phyloP scores from a whole-genome alignment of 306 rosid genomes.

The Rosa lucieae region DNA sequence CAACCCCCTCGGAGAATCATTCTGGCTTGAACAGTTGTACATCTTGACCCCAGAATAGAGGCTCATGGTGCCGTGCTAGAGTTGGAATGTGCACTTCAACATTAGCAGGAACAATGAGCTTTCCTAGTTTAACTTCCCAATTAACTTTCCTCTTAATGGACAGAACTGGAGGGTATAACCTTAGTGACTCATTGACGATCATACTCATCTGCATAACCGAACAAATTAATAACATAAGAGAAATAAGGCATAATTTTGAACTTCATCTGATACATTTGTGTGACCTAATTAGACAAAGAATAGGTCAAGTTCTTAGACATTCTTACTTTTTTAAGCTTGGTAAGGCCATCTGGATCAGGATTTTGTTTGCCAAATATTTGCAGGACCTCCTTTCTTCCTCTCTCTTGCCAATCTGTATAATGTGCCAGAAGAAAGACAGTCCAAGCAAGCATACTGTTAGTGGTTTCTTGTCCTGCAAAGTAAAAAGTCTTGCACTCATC shows the following conservation, averaged over 20 bases:
- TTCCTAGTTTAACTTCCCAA: slow-evolving; percentile 23
- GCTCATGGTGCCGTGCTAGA: slow-evolving; percentile 25
- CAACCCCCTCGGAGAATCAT: slow-evolving; percentile 26
- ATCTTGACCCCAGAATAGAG: slow-evolving; percentile 32
- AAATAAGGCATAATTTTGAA: not conserved
- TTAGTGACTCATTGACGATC: slow-evolving; percentile 28
- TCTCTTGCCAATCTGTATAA: slow-evolving; percentile 34
- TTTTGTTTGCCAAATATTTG: slow-evolving; percentile 18
- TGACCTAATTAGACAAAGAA: not conserved
- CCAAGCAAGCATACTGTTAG: slow-evolving; percentile 25
- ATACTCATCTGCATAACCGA: slow-evolving; percentile 18
- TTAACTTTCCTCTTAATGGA: not conserved
- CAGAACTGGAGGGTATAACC: slow-evolving; percentile 26
- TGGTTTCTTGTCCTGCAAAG: slow-evolving; percentile 31
- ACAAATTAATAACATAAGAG: not conserved
- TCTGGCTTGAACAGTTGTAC: slow-evolving; percentile 32
- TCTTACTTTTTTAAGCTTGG: slow-evolving; percentile 27
- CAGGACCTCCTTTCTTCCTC: slow-evolving; percentile 29
- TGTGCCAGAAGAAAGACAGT: slow-evolving; percentile 28
- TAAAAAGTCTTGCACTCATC: slow-evolving; percentile 34
- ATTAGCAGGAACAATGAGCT: slow-evolving; percentile 19
- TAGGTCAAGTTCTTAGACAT: not conserved
- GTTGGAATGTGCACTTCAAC: slow-evolving; percentile 1
- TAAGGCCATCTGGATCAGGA: slow-evolving; percentile 18
- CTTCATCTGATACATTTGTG: not conserved